phyloP scores from a whole-genome alignment of 495 filamentous ascomycete species.

The Penicillium coffeae region DNA sequence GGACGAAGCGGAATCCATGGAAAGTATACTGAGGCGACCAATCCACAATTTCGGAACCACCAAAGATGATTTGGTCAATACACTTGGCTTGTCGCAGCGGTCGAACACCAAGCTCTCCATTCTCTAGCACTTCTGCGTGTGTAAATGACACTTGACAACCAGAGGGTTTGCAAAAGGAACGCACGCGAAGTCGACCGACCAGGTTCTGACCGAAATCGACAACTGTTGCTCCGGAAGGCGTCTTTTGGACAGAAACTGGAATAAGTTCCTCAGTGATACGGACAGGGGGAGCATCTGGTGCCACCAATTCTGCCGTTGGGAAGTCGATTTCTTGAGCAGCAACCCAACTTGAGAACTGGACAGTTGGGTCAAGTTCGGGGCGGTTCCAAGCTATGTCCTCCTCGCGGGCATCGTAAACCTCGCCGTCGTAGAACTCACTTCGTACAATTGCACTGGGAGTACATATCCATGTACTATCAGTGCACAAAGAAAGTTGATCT shows the following conservation, averaged over 20 bases:
- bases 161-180: conserved; percentile 26
- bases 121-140: conserved; percentile 52
- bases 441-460: conserved; percentile 35
- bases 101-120: conserved; percentile 46
- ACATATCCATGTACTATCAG: conserved; percentile 44
- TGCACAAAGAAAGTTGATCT: conserved; percentile 25
- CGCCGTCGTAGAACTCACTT: conserved; percentile 53
- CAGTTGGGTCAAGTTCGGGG: too few species aligned
- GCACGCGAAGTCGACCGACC: conserved; percentile 44
- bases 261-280: conserved; percentile 35
- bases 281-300: conserved; percentile 43
- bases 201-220: conserved; percentile 57
- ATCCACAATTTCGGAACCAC: conserved; percentile 12
- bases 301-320: conserved; percentile 25
- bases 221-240: conserved; percentile 42
- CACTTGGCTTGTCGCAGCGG: conserved; percentile 47
- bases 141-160: conserved; percentile 28
- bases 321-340: conserved; percentile 14
- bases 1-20: conserved; percentile 54
- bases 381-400: conserved; percentile 24
- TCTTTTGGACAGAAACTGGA: conserved; percentile 36
- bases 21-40: conserved; percentile 47
- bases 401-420: conserved; percentile 41
- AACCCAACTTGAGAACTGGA: conserved; percentile 14
- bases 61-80: conserved; percentile 36